Evolutionary conservation across 176 grass and related monocot species (phyloP), one percentile per base, ranked within the genome.

Genomic region (Puya raimondii): DNA sequence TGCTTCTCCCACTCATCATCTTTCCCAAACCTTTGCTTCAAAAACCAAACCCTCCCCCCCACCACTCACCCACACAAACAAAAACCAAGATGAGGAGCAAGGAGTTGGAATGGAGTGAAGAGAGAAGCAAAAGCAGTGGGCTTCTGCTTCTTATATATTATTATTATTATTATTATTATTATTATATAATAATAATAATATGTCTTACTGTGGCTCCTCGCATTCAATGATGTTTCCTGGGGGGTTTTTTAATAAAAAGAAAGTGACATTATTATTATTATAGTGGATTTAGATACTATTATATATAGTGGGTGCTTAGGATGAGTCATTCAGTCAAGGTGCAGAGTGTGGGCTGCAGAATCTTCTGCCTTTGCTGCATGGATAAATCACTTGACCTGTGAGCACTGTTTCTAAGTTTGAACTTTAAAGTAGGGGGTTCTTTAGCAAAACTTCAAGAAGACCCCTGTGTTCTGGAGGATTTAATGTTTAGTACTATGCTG

Each of bases 1-100:
- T 82, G 48, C 74, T 77, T 23, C 83, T 78, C 53, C 80, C 78
- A 49, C 66, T 86, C 78, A 88, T 88, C 85, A 96, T 96, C 80
- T 78, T 91, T 78, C 75, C 78, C 48, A 56, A 61, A 21, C 2
- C 4, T 59, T 59, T 42, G 33, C 33, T 42, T 59, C 54, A 59
- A 59, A 59, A 59, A 17, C 56, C 49, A 20, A 72, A 25, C 16
- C 33, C 10, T 20, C 10, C 14, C 1, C 42, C 5, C 23, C 0
- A 0, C 23, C 0, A 0, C 23, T 23, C 25, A 26, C 25, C 25
- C 25, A 26, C 25, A 26, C 25, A 48, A 2, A 50, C 21, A 13
- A 18, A 51, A 65, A 9, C 10, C 17, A 26, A 12, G 63, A 17
- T 9, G 16, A 14, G 2, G 9, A 17, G 56, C 12, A 12, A 11